Evolutionary conservation across 164 flowering plant genomes (phyloP).

Genomic region (Vitis rotundifolia): DNA sequence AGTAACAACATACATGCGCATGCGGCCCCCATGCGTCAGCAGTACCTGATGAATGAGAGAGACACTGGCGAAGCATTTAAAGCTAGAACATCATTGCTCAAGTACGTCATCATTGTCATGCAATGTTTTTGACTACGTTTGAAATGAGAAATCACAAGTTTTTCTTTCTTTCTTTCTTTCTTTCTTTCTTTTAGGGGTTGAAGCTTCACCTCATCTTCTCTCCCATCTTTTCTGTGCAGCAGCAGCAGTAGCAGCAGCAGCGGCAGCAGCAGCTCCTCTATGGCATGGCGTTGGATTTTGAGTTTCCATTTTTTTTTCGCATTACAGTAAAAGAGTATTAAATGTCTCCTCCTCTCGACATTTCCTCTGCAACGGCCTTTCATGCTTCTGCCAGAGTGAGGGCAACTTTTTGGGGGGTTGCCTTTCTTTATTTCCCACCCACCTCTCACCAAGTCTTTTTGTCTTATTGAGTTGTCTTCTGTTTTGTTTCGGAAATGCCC

Average conservation of each 20-base stretch:
- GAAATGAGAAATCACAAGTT: neutral
- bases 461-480: conserved; percentile 29
- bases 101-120: conserved; percentile 53
- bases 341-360: conserved; percentile 17
- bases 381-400: conserved; percentile 19
- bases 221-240: conserved; percentile 11
- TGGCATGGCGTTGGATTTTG: conserved; percentile 14
- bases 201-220: conserved; percentile 1
- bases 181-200: neutral
- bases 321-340: conserved; percentile 13
- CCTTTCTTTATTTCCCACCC: conserved; percentile 14
- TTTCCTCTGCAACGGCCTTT: conserved; percentile 35
- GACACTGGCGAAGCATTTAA: conserved; percentile 31
- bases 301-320: neutral
- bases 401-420: neutral
- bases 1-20: neutral
- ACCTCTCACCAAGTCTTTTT: conserved; percentile 15
- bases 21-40: conserved; percentile 3
- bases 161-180: neutral
- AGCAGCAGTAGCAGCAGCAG: too few relatives aligned
- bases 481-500: conserved; percentile 13
- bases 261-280: neutral
- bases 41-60: conserved; percentile 11
- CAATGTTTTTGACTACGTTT: conserved; percentile 32
- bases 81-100: conserved; percentile 36